phyloP scores from a whole-genome alignment of 192 early-diverging fungal genomes.

The Coemansia sp. region DNA sequence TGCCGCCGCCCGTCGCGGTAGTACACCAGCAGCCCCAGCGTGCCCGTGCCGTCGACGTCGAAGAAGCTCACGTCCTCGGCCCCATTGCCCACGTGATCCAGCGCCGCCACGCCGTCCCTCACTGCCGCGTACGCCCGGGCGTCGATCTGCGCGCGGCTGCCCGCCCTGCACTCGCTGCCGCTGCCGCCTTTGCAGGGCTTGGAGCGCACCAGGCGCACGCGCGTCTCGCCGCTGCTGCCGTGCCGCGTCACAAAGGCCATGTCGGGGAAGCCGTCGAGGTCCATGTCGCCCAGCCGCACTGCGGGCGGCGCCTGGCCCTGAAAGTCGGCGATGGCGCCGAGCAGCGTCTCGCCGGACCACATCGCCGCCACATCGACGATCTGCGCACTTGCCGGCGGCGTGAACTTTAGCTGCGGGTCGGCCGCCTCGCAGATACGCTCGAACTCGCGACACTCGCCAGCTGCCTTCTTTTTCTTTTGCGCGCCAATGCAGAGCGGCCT shows the following conservation, averaged over 20 bases:
- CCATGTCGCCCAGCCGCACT: constrained; percentile 75
- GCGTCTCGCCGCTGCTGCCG: constrained; percentile 31
- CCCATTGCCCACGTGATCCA: constrained; percentile 53
- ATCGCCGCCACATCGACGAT: constrained; percentile 28
- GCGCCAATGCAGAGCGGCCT: constrained; percentile 71
- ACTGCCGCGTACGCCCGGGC: constrained; percentile 70
- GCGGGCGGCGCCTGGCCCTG: constrained; percentile 63
- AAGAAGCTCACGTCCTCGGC: constrained; percentile 76
- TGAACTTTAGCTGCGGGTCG: constrained; percentile 63
- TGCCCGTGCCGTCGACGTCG: constrained; percentile 91
- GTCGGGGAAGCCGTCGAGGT: constrained; percentile 93
- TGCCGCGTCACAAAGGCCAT: constrained; percentile 66
- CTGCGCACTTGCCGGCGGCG: constrained; percentile 28
- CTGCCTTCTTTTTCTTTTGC: constrained; percentile 19
- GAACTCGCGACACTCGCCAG: constrained; percentile 62
- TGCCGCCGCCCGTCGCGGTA: constrained; percentile 35
- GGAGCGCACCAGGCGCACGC: constrained; percentile 71
- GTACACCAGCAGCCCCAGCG: constrained; percentile 75
- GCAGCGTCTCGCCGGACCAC: constrained; percentile 56
- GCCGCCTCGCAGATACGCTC: constrained; percentile 70
- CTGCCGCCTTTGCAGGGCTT: constrained; percentile 54
- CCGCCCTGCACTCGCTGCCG: constrained; percentile 36
- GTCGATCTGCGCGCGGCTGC: constrained; percentile 46
- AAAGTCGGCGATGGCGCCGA: constrained; percentile 48
- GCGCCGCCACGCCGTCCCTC: constrained; percentile 62